phyloP scores from a whole-genome alignment of 2,329 filamentous ascomycete genomes.

The Fusarium subtropicale region DNA sequence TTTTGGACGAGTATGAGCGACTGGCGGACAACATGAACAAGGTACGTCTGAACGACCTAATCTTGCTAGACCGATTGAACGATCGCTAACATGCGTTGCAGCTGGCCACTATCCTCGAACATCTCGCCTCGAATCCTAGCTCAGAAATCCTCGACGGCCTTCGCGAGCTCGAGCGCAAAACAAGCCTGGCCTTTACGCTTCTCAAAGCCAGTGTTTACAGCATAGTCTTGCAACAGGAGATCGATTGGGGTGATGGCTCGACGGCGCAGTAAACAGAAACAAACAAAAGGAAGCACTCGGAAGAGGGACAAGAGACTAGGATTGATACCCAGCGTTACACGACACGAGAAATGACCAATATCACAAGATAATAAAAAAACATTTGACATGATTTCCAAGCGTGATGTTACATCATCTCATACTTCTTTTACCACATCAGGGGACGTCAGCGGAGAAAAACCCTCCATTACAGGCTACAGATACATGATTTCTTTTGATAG shows the following conservation, averaged over 20 bases:
- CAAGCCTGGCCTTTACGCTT: constrained; percentile 91
- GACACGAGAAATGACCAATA: constrained; percentile 33
- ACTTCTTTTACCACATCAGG: constrained; percentile 19
- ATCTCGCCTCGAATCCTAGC: constrained; percentile 76
- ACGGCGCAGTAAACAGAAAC: constrained; percentile 46
- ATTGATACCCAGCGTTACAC: constrained; percentile 38
- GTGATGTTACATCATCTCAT: constrained; percentile 29
- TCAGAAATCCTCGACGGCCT: constrained; percentile 88
- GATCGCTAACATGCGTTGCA: constrained; percentile 44
- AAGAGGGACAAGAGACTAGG: constrained; percentile 1
- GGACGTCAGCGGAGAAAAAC: constrained; percentile 18
- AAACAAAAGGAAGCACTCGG: background rate
- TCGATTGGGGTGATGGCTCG: constrained; percentile 74
- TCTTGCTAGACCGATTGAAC: background rate
- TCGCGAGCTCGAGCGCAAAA: constrained; percentile 91
- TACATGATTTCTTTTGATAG: constrained; percentile 40
- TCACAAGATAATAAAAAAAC: constrained; percentile 14
- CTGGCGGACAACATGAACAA: constrained; percentile 92
- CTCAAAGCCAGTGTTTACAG: constrained; percentile 98
- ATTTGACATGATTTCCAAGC: constrained; percentile 26
- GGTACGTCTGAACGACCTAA: constrained; percentile 59
- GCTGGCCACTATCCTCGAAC: constrained; percentile 70
- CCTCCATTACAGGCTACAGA: constrained; percentile 44
- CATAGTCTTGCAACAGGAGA: constrained; percentile 98
- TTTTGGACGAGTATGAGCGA: constrained; percentile 92